phyloP scores from a whole-genome alignment of 345 rosid genomes.

The Hibiscus syriacus region DNA sequence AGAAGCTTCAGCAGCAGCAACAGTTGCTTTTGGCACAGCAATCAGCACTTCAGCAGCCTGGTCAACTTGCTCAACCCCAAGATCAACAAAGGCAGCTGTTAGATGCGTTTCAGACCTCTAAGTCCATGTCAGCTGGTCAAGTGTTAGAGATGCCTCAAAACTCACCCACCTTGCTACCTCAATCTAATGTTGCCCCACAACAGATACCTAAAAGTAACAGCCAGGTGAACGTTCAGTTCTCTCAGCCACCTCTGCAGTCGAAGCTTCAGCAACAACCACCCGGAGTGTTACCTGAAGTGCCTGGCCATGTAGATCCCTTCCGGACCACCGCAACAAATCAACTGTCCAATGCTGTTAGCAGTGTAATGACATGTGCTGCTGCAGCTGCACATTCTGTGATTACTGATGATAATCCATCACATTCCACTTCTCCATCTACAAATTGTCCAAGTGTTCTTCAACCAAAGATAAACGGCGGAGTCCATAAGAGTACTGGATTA shows the following conservation, averaged over 20 bases:
- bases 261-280: conserved; percentile 38
- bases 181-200: conserved; percentile 29
- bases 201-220: conserved; percentile 30
- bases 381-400: conserved; percentile 42
- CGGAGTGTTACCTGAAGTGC: conserved; percentile 32
- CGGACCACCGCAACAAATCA: conserved; percentile 27
- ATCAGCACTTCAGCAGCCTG: conserved; percentile 38
- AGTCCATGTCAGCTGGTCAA: conserved; percentile 31
- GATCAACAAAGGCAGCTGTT: conserved; percentile 47
- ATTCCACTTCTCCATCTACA: conserved; percentile 56
- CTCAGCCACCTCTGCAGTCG: conserved; percentile 30
- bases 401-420: conserved; percentile 51
- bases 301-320: conserved; percentile 27
- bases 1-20: conserved; percentile 71
- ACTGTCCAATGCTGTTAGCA: conserved; percentile 20
- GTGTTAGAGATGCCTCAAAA: conserved; percentile 39
- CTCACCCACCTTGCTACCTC: conserved; percentile 28
- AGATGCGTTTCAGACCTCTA: conserved; percentile 46
- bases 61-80: conserved; percentile 36
- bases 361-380: conserved; percentile 26
- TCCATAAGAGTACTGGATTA: conserved; percentile 22
- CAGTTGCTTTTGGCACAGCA: conserved; percentile 43
- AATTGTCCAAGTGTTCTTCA: conserved; percentile 30
- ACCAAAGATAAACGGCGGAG: conserved; percentile 24
- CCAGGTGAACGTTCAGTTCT: conserved; percentile 29